Evolutionary conservation across 1,284 basidiomycete species (phyloP), one percentile per base, ranked within the genome.

Genomic region (Exsudoporus floridanus): DNA sequence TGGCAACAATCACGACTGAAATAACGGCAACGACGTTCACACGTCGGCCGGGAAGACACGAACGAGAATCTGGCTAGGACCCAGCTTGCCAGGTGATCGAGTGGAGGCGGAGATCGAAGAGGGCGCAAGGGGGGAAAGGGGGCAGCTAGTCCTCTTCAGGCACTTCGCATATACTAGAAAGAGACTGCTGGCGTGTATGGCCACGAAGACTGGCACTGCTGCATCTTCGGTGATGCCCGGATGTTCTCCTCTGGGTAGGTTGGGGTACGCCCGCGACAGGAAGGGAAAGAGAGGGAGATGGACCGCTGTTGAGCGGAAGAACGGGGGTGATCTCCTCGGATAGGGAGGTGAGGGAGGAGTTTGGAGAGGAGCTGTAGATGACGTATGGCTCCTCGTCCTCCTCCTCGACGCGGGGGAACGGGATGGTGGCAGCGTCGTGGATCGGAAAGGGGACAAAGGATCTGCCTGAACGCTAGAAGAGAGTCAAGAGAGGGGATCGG

Each of bases 291-390:
- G 58, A 51, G 30, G 61, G 53, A 5, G 62, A 40, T 4, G 54
- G 59, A 0, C 56, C 52, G 2, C 46, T 46, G 3, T 45, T 51
- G 33, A 60, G 60, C 14, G 66, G 60, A 7, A 69, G 54, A n/a
- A 67, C 66, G 0, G 67, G 64, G 0, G 67, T 66, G 30, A 58
- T 38, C 31, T 69, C 69, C 39, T 71, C 66, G 40, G 69, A 58
- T 34, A 69, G 65, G 7, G 70, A 68, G 6, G 67, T 71, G 4
- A 71, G 53, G 27, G 69, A 70, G 0, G 70, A 67, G 4, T 52
- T 69, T 4, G 70, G 70, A 27, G 67, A 69, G n/a, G 66, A 67
- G 49, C 70, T 71, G 27, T 69, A 69, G 12, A 69, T 72, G 48
- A 69, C 38, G 31, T 69, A 69, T 8, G 67, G 67, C 16, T 72